Conservation (phyloP, 2,329 filamentous ascomycete species). For the Fusarium aywerte region DNA sequence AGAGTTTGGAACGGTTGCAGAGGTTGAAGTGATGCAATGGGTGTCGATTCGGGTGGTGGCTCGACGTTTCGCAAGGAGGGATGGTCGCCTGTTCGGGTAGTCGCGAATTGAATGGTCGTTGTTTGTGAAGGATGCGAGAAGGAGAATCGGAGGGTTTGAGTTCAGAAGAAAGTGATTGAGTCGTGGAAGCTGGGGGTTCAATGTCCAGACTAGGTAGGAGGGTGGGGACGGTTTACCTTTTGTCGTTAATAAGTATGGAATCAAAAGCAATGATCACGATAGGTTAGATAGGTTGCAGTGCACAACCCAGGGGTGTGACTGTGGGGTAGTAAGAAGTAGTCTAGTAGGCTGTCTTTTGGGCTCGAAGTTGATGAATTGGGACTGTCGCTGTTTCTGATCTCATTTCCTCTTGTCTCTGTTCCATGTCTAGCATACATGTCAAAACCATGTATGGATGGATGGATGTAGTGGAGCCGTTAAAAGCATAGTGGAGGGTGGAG, state of each 20-base stretch:
- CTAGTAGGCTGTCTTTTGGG: neutral
- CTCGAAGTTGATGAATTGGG: neutral
- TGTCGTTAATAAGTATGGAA: conserved; percentile 1
- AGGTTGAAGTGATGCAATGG: conserved; percentile 11
- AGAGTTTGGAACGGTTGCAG: conserved; percentile 24
- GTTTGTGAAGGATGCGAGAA: conserved; percentile 33
- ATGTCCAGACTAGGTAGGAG: conserved; percentile 27
- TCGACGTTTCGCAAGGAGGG: conserved; percentile 8
- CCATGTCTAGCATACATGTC: conserved; percentile 5
- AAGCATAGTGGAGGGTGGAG: conserved; percentile 28
- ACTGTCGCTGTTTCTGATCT: neutral
- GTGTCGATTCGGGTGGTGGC: conserved; percentile 2
- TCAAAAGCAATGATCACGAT: conserved; percentile 42
- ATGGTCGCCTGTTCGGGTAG: conserved; percentile 9
- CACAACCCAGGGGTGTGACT: conserved; percentile 42
- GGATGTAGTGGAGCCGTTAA: conserved; percentile 33
- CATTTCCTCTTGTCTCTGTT: conserved; percentile 8
- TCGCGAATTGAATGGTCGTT: conserved; percentile 9
- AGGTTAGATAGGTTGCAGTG: conserved; percentile 35
- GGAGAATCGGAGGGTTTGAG: conserved; percentile 31
- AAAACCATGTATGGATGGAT: conserved; percentile 12
- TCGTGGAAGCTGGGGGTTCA: conserved; percentile 46
- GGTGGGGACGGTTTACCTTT: conserved; percentile 36
- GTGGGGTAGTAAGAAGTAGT: conserved; percentile 41
- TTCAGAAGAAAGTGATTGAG: conserved; percentile 35